These are phyloP conservation scores for Tephrocybe rancida DNA, from an alignment of 768 basidiomycete genomes.

Conservation along the genomic window DNA sequence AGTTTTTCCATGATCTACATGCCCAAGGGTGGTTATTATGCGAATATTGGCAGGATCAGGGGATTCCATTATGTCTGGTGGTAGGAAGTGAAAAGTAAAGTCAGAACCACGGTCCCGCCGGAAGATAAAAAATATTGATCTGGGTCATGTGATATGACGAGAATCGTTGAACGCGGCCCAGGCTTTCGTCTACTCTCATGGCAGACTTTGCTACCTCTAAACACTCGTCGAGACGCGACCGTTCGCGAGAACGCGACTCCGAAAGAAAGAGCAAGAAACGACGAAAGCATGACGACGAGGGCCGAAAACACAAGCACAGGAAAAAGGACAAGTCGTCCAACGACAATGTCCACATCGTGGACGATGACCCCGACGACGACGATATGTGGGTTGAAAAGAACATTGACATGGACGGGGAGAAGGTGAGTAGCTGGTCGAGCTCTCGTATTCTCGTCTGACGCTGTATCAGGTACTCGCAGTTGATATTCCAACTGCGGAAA, in stretches of 20 bases:
- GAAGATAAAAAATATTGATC: constrained; percentile 4
- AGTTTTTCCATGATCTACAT: constrained; percentile 96
- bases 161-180: not conserved
- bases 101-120: constrained; percentile 1
- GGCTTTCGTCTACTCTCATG: constrained; percentile 10
- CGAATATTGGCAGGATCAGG: constrained; percentile 57
- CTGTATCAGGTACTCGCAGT: constrained; percentile 57
- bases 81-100: not conserved
- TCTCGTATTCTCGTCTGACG: constrained; percentile 10
- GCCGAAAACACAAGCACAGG: constrained; percentile 36
- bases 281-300: constrained; percentile 48
- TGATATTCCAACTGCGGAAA: constrained; percentile 77
- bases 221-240: constrained; percentile 32
- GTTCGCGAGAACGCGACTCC: constrained; percentile 37
- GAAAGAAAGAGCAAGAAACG: constrained; percentile 59
- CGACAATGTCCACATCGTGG: constrained; percentile 45
- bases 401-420: constrained; percentile 75
- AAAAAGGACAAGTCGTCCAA: constrained; percentile 43
- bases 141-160: constrained; percentile 25
- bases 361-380: constrained; percentile 75
- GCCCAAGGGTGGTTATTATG: constrained; percentile 84
- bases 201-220: constrained; percentile 15
- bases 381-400: constrained; percentile 91
- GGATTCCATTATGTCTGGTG: constrained; percentile 26
- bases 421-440: constrained; percentile 44